Conservation (phyloP, 805 yeast species). For the Kluyveromyces lactis region DNA sequence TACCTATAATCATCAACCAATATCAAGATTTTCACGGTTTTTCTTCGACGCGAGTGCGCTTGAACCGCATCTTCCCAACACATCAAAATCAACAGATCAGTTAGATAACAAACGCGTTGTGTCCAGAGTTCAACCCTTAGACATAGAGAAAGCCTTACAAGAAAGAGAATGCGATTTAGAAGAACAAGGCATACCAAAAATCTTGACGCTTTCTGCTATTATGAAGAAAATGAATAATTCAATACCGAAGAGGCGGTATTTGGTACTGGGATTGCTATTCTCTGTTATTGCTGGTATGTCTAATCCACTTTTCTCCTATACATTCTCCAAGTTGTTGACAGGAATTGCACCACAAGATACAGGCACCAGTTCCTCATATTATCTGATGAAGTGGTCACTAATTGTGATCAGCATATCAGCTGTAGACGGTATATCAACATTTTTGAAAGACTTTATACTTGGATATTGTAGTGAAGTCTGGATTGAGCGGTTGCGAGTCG, state of each 20-base stretch:
- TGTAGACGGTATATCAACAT: constrained; percentile 51
- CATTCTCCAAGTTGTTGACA: constrained; percentile 59
- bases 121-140: constrained; percentile 2
- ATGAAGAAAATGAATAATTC: constrained; percentile 25
- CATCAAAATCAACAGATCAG: no score
- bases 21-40: no score
- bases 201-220: constrained; percentile 24
- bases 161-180: constrained; percentile 7
- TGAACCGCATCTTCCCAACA: no score
- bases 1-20: no score
- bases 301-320: constrained; percentile 72
- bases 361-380: constrained; percentile 26
- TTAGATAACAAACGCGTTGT: no score
- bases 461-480: constrained; percentile 60
- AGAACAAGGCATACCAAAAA: constrained; percentile 13
- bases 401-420: constrained; percentile 55
- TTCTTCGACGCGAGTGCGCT: no score
- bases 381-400: constrained; percentile 56
- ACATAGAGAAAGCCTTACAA: not conserved
- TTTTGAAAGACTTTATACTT: constrained; percentile 41
- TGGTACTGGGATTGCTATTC: constrained; percentile 43
- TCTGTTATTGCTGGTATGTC: constrained; percentile 52
- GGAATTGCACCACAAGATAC: constrained; percentile 46
- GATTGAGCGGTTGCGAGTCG: constrained; percentile 45
- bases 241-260: constrained; percentile 17